These are phyloP conservation scores for Chaetomidium leptoderma DNA, from an alignment of 495 filamentous ascomycete genomes.

Conservation along the genomic window DNA sequence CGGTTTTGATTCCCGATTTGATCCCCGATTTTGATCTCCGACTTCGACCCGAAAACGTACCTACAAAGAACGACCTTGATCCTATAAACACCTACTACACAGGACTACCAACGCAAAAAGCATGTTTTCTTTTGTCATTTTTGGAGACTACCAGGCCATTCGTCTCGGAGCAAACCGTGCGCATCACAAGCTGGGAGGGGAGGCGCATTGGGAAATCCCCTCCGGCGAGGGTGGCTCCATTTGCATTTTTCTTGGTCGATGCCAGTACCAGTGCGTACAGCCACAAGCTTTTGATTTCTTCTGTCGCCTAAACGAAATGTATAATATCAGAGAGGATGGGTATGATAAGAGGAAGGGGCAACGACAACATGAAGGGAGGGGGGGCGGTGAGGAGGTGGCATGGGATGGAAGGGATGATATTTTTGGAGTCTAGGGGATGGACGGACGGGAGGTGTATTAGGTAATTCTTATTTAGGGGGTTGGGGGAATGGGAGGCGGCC, in stretches of 20 bases:
- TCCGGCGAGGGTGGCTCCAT: neutral
- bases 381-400: neutral
- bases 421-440: neutral
- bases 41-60: too few relatives aligned
- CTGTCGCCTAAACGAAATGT: conserved; percentile 26
- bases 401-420: neutral
- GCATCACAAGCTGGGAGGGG: neutral
- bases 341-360: conserved; percentile 2
- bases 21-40: too few relatives aligned
- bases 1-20: neutral
- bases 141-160: neutral
- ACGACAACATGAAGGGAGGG: neutral
- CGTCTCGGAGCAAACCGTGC: neutral
- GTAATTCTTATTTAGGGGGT: neutral
- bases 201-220: neutral
- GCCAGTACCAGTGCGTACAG: neutral
- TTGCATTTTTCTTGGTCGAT: neutral
- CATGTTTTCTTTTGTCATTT: neutral
- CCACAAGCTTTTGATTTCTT: conserved; percentile 1
- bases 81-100: neutral
- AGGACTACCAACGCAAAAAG: neutral
- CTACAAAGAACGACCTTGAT: too few relatives aligned
- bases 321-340: conserved; percentile 21
- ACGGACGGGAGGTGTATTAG: neutral
- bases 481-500: neutral